Conservation (phyloP, 768 basidiomycete species). For the Nidularia sp. region DNA sequence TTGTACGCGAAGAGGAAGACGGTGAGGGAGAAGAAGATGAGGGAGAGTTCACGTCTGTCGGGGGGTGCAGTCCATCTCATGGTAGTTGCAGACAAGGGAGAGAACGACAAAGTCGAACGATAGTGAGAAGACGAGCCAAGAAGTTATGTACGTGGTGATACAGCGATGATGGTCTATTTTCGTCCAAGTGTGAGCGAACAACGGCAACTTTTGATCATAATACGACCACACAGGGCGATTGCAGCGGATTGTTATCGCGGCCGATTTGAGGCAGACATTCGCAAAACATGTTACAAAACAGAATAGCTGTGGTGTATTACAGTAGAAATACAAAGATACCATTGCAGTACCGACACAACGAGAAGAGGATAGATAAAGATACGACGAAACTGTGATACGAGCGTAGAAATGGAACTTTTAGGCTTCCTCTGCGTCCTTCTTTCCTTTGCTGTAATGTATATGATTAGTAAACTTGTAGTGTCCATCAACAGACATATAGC, state of each 20-base stretch:
- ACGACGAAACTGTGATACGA: background rate
- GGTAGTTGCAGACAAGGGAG: background rate
- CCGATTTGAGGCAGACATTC: background rate
- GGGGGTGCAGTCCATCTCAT: constrained; percentile 68
- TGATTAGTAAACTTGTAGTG: too few relatives aligned
- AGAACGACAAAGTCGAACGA: too few relatives aligned
- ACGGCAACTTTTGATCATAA: background rate
- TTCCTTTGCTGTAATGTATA: constrained; percentile 24
- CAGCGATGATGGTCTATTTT: background rate
- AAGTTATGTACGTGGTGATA: too few relatives aligned
- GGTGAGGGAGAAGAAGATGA: constrained; percentile 62
- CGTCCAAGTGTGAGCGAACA: background rate
- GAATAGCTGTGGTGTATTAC: constrained; percentile 1
- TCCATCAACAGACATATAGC: background rate
- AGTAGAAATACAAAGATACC: constrained; percentile 9
- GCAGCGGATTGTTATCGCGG: background rate
- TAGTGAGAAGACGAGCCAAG: too few relatives aligned
- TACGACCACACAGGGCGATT: background rate
- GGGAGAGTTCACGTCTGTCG: constrained; percentile 67
- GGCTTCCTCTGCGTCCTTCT: constrained; percentile 36
- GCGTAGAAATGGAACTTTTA: constrained; percentile 10
- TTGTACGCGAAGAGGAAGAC: constrained; percentile 73
- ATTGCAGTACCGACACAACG: constrained; percentile 8
- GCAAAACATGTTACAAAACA: background rate
- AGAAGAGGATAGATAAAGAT: constrained; percentile 11